Evolutionary conservation across 2,329 filamentous ascomycete genomes (phyloP), one percentile per base, ranked within the genome.

Genomic region (Cladophialophora carrionii): DNA sequence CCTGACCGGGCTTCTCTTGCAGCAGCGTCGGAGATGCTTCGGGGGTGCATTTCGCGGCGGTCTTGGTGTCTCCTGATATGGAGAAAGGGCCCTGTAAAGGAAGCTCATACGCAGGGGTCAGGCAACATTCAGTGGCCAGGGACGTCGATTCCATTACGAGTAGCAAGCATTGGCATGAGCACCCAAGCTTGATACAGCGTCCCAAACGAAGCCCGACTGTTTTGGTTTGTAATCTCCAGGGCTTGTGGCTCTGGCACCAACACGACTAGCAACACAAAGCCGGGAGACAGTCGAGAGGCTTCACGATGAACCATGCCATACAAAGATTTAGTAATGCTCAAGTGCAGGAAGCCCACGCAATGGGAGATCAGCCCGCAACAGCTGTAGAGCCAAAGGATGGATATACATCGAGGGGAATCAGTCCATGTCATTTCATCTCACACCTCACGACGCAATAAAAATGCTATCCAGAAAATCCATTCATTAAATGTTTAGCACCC

Each of bases 401-500:
- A n/a, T n/a, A n/a, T 14, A 6, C 17, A 17, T 1, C 37, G 26
- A 29, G 26, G 6, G 3, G 3, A 29, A n/a, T n/a, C 26, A 29
- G 8, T 7, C 37, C 5, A n/a, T n/a, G 14, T 17, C 37, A 7
- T 41, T 6, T 7, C 37, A 7, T 43, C 17, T n/a, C 37, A 43
- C 37, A 4, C 24, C 9, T 3, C 2, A 17, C 0, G 26, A 22
- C n/a, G 22, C 26, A 52, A 58, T n/a, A 22, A 3, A 9, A 32
- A 37, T 17, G 4, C 57, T 60, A 60, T 53, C 57, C 57, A 60
- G 46, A 60, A 58, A 60, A 53, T 60, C 46, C 31, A 52, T 60
- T 60, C 57, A 60, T 60, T 60, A 60, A 60, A 60, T 60, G 57
- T 48, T 61, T 43, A 64, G 52, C 43, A 51, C 64, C 62, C 67